Conservation (phyloP, 305 asterid genomes). For the Fraxinus dipetala region DNA sequence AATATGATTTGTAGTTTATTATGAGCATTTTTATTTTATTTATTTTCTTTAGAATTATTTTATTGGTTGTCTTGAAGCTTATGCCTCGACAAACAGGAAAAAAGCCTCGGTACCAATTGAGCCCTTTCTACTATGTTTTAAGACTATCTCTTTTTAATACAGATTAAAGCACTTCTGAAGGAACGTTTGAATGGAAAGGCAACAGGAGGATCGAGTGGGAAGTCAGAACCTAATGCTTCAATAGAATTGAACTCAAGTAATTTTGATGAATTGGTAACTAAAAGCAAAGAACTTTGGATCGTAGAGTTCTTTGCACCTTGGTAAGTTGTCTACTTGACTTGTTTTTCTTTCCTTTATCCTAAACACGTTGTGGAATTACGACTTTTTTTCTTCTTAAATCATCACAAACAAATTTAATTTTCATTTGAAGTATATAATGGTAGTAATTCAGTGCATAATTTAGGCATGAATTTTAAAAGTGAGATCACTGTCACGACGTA, state of each 20-base stretch:
- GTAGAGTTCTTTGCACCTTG: slow-evolving; percentile 98
- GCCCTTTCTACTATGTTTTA: not conserved
- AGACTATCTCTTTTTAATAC: slow-evolving; percentile 9
- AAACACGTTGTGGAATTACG: not conserved
- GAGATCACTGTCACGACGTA: not conserved
- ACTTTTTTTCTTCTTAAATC: not conserved
- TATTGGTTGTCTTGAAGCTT: not conserved
- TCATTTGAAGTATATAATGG: not conserved
- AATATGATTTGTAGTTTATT: not conserved
- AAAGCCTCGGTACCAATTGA: not conserved
- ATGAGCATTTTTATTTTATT: not conserved
- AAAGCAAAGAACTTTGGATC: slow-evolving; percentile 92
- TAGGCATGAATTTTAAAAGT: not conserved
- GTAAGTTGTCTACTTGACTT: slow-evolving; percentile 40
- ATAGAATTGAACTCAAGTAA: slow-evolving; percentile 72
- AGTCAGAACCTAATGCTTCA: slow-evolving; percentile 80
- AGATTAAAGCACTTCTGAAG: slow-evolving; percentile 72
- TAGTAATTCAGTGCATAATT: not conserved
- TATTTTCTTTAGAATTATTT: not conserved
- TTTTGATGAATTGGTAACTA: slow-evolving; percentile 78
- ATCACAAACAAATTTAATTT: not conserved
- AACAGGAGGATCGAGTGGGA: slow-evolving; percentile 73
- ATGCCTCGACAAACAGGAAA: not conserved
- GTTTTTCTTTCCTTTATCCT: not conserved
- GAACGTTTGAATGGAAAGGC: slow-evolving; percentile 85